phyloP scores from a whole-genome alignment of 106 monocot species.

The Alisma plantagoaquatica region DNA sequence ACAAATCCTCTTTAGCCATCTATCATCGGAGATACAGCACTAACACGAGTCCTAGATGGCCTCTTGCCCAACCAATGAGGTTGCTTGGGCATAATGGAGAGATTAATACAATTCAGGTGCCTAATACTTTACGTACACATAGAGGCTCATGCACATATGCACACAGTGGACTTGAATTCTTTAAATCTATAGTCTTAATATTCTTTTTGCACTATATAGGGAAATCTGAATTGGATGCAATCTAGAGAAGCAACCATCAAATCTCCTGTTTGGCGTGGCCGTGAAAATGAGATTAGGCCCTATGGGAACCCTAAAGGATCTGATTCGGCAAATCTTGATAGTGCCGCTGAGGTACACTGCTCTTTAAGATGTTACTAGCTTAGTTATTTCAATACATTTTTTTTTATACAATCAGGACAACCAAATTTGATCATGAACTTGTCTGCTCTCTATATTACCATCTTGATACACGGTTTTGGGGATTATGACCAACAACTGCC shows the following conservation, averaged over 20 bases:
- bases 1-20: slow-evolving; percentile 77
- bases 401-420: too few species aligned
- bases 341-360: slow-evolving; percentile 95
- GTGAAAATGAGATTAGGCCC: slow-evolving; percentile 95
- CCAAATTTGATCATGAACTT: too few species aligned
- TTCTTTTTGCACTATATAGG: slow-evolving; percentile 23
- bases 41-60: slow-evolving; percentile 98
- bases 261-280: slow-evolving; percentile 95
- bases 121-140: background rate
- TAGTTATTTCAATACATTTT: background rate
- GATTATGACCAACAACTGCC: too few species aligned
- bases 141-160: background rate
- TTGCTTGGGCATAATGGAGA: slow-evolving; percentile 99
- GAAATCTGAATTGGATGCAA: slow-evolving; percentile 99
- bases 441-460: too few species aligned
- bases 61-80: slow-evolving; percentile 99
- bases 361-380: too few species aligned
- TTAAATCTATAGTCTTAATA: background rate
- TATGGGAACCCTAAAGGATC: slow-evolving; percentile 89
- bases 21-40: slow-evolving; percentile 99
- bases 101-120: slow-evolving; percentile 98
- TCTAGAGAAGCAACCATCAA: slow-evolving; percentile 87
- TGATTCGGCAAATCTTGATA: slow-evolving; percentile 96
- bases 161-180: background rate
- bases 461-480: too few species aligned